Evolutionary conservation across 2,329 filamentous ascomycete species (phyloP).

Genomic region (Zymoseptoria tritici): DNA sequence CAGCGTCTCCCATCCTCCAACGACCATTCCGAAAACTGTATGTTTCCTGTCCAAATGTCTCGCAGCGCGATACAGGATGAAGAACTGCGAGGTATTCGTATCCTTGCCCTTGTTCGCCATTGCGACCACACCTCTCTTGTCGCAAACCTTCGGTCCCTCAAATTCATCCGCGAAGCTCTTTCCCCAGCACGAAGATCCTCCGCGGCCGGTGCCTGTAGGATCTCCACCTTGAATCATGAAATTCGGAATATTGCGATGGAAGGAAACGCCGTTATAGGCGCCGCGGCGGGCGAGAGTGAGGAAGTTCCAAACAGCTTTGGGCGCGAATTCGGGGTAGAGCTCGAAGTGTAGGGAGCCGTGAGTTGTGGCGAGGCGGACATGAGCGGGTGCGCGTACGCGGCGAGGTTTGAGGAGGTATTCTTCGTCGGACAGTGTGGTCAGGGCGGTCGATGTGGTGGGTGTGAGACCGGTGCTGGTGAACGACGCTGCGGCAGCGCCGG

Average conservation of each 20-base stretch:
- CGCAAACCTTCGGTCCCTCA: conserved; percentile 80
- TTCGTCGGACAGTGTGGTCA: conserved; percentile 82
- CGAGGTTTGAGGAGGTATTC: conserved; percentile 93
- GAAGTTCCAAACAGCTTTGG: conserved; percentile 96
- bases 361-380: conserved; percentile 81
- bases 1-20: conserved; percentile 62
- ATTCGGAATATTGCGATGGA: conserved; percentile 88
- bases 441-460: conserved; percentile 79
- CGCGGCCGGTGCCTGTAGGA: conserved; percentile 82
- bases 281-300: conserved; percentile 78
- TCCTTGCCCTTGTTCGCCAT: conserved; percentile 99
- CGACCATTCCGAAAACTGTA: conserved; percentile 87
- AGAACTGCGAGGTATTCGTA: conserved; percentile 92
- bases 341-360: conserved; percentile 81
- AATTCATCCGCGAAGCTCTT: conserved; percentile 93
- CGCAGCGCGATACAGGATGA: conserved; percentile 79
- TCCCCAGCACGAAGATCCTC: conserved; percentile 86
- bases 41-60: conserved; percentile 91
- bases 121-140: conserved; percentile 67
- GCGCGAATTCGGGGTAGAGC: conserved; percentile 82
- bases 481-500: conserved; percentile 81
- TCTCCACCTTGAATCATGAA: conserved; percentile 99
- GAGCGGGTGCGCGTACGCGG: conserved; percentile 82
- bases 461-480: conserved; percentile 94
- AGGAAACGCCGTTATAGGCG: conserved; percentile 76